These are phyloP conservation scores for Melanopsichium pennsylvanicum DNA, from an alignment of 1,284 basidiomycete genomes.

Conservation along the genomic window DNA sequence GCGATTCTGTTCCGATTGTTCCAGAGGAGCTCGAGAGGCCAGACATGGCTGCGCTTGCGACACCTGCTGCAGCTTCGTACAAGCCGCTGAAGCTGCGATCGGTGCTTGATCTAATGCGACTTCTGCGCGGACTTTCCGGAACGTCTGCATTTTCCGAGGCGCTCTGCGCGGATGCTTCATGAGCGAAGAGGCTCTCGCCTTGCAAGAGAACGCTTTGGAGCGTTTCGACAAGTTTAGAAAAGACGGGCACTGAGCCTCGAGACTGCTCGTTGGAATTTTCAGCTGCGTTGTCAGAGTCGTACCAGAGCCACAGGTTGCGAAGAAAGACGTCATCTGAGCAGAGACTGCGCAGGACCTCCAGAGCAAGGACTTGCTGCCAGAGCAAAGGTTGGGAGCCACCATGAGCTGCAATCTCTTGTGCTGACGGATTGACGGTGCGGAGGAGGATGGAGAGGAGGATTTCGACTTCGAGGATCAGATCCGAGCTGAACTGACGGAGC, in stretches of 20 bases:
- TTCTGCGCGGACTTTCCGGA: slow-evolving; percentile 26
- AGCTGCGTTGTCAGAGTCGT: slow-evolving; percentile 24
- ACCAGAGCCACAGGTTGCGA: slow-evolving; percentile 60
- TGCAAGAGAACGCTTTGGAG: slow-evolving; percentile 36
- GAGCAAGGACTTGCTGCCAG: slow-evolving; percentile 62
- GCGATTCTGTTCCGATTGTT: slow-evolving; percentile 31
- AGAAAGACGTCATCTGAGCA: slow-evolving; percentile 57
- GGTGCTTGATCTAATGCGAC: slow-evolving; percentile 25
- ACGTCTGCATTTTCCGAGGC: background rate
- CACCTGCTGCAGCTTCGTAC: slow-evolving; percentile 59
- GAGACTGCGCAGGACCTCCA: slow-evolving; percentile 59
- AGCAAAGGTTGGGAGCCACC: slow-evolving; percentile 29
- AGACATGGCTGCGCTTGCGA: slow-evolving; percentile 54
- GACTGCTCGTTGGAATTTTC: slow-evolving; percentile 1
- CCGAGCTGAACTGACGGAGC: slow-evolving; percentile 85
- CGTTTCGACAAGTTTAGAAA: slow-evolving; percentile 51
- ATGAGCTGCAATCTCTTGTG: slow-evolving; percentile 28
- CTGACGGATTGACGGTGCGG: slow-evolving; percentile 33
- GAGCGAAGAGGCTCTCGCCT: slow-evolving; percentile 30
- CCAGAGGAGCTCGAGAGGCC: slow-evolving; percentile 39
- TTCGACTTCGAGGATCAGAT: slow-evolving; percentile 68
- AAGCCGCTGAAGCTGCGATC: slow-evolving; percentile 51
- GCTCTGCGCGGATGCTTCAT: slow-evolving; percentile 32
- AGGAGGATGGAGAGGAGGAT: slow-evolving; percentile 63
- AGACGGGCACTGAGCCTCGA: slow-evolving; percentile 36